These are phyloP conservation scores for Fusarium buxicola DNA, from an alignment of 2,329 filamentous ascomycete genomes.

Conservation along the genomic window DNA sequence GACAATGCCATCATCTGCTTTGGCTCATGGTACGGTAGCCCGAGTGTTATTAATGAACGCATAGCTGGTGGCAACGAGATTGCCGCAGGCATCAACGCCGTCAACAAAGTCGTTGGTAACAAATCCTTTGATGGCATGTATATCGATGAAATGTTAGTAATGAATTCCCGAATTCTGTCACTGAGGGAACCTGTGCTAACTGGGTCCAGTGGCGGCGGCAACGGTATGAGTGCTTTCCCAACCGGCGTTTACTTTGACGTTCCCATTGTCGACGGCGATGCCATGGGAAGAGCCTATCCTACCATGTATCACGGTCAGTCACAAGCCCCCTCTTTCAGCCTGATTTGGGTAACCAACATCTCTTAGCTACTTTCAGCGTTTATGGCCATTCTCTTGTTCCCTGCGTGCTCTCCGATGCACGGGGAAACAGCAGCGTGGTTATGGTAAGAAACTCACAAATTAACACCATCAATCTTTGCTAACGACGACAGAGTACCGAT, in stretches of 20 bases:
- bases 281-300: slow-evolving; percentile 54
- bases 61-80: slow-evolving; percentile 53
- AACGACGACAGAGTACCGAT: slow-evolving; percentile 47
- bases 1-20: slow-evolving; percentile 56
- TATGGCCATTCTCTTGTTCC: slow-evolving; percentile 53
- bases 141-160: slow-evolving; percentile 54
- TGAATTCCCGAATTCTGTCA: rapidly evolving
- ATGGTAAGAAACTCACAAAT: slow-evolving; percentile 27
- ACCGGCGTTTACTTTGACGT: slow-evolving; percentile 51
- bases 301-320: slow-evolving; percentile 51
- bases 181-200: slow-evolving; percentile 2
- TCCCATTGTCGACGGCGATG: slow-evolving; percentile 53
- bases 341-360: not conserved
- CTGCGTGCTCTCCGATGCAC: slow-evolving; percentile 52
- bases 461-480: not conserved
- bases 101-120: slow-evolving; percentile 49
- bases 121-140: slow-evolving; percentile 50
- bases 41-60: slow-evolving; percentile 55
- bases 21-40: slow-evolving; percentile 59
- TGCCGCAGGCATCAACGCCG: slow-evolving; percentile 51
- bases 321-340: rapidly evolving
- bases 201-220: slow-evolving; percentile 50
- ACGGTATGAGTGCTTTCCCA: slow-evolving; percentile 52
- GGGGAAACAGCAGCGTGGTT: slow-evolving; percentile 51
- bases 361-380: slow-evolving; percentile 52